phyloP scores from a whole-genome alignment of 2,329 filamentous ascomycete species.

The Verruconis gallopava region DNA sequence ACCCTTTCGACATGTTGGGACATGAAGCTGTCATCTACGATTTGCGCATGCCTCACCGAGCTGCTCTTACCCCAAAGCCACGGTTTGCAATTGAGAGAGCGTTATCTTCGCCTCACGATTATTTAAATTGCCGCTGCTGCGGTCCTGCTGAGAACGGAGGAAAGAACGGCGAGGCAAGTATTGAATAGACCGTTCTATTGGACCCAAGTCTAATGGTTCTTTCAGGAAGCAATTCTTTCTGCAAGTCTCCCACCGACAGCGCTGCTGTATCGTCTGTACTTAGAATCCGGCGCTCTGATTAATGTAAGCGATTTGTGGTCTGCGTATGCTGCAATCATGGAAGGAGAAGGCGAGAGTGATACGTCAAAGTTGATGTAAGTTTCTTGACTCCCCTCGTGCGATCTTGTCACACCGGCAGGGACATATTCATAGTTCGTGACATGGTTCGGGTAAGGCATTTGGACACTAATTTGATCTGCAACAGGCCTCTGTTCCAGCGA shows the following conservation, averaged over 20 bases:
- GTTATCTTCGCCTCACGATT: constrained; percentile 60
- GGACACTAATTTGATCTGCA: background rate
- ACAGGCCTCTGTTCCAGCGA: constrained; percentile 64
- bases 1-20: constrained; percentile 42
- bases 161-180: constrained; percentile 30
- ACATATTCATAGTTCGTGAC: no score
- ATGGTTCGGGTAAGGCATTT: no score
- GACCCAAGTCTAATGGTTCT: background rate
- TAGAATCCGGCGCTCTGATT: constrained; percentile 63
- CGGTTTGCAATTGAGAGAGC: constrained; percentile 58
- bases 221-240: constrained; percentile 30
- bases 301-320: constrained; percentile 72
- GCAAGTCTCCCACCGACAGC: constrained; percentile 56
- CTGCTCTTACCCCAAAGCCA: constrained; percentile 65
- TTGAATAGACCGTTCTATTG: constrained; percentile 3
- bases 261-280: constrained; percentile 65
- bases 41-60: constrained; percentile 51
- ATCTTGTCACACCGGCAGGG: constrained; percentile 9
- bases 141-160: constrained; percentile 16
- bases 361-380: constrained; percentile 35
- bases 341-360: constrained; percentile 34
- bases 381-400: constrained; percentile 9
- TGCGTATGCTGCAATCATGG: constrained; percentile 55
- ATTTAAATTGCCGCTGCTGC: constrained; percentile 62
- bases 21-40: constrained; percentile 69